Base-by-base conservation (phyloP, 257 asterid genomes). In the Solanum sitiens region DNA sequence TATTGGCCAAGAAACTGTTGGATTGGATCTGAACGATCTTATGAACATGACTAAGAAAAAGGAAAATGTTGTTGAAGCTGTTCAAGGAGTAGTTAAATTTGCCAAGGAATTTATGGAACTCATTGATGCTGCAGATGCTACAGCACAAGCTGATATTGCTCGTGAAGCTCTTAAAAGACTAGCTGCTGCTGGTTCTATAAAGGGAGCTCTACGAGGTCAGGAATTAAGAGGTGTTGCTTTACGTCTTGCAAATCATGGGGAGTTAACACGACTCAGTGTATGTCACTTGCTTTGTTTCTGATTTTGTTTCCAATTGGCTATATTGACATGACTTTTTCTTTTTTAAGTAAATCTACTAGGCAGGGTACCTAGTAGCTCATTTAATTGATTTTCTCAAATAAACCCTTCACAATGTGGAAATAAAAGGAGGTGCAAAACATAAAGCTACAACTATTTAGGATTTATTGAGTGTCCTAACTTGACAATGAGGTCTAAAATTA, bases 91-190 rank as follows among this genome's bases (percentile, higher is more conserved):
- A 40, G 99, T 91, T 47, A 97, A 97, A 88, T 97, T 94, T 92
- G 99, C 98, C 10, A 95, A 93, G 92, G 99, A 97, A 93, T 97
- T 96, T 86, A 91, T 93, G 87, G 98, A 97, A 63, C 96, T 97
- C 72, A 94, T 95, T 86, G 99, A 97, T 94, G 98, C 99, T 89
- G 99, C 99, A 44, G 99, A 97, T 94, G 99, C 99, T 85, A 97
- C 99, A 74, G 99, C 92, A 87, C 99, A 97, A 92, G 96, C 92
- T 89, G 99, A 96, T 50, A 97, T 95, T 89, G 99, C 98, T 86
- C 99, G 99, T 30, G 99, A 97, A 89, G 99, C 99, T 90, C 96
- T 95, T 61, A 97, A 96, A 93, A 92, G 99, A 88, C 90, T 97
- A 91, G 99, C 99, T 89, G 99, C 99, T 86, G 99, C 99, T 33